Base-by-base conservation (phyloP, 148 eudicot genomes). In the Cornus kousa region DNA sequence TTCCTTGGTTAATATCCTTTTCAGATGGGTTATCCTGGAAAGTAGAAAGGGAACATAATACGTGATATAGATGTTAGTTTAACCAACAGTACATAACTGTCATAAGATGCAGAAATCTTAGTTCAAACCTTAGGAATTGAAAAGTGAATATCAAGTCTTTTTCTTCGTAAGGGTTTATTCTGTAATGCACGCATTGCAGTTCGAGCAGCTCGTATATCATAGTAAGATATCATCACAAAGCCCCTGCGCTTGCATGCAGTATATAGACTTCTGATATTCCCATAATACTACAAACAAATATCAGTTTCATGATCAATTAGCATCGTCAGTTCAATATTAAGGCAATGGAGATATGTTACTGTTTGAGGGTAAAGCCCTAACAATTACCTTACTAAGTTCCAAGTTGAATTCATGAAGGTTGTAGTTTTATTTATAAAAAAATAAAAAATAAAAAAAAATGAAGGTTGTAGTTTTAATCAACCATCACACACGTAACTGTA, bases 211-310 rank as follows among this genome's bases (percentile, higher is more conserved):
- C 91, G 87, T 75, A 89, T 89, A 76, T 89, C 91, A 82, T 89
- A 89, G 82, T 89, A 89, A 75, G 91, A 87, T 83, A 89, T 89
- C 91, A 89, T 89, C 84, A 89, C 91, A 78, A 89, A 89, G 16
- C 91, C 91, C 83, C 91, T 84, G 78, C 87, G 89, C 85, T 89
- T 89, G 73, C 91, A 89, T 75, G 91, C 91, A 40, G 91, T 87
- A 73, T 87, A 87, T 69, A 89, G 82, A 62, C 83, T 87, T 81
- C 91, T 85, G 85, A 89, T 85, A 83, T 85, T 89, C 75, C 91
- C 91, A 70, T 77, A 85, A 87, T 89, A 88, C 91, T 89, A 70
- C 84, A 79, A 75, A 59, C 60, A 31, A 84, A 82, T 19, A 40
- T 53, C 53, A 73, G 62, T 20, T 55, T 9, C 70, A 50, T 53